Conservation (phyloP, 1,139 yeast genomes). For the Yamadazyma dendronema region DNA sequence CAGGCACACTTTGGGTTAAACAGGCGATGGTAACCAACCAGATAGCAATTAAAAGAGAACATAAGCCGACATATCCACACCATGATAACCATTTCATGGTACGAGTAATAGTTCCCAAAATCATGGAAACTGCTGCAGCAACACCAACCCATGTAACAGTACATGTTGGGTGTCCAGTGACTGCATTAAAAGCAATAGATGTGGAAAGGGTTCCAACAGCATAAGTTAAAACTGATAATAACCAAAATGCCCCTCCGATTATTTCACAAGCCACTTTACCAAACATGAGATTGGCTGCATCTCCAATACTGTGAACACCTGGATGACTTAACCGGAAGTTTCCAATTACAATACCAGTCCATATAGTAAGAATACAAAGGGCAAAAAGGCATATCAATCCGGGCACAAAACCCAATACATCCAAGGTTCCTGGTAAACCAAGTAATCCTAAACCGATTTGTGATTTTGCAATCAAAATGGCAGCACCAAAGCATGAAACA, state of each 20-base stretch:
- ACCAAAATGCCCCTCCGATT: conserved; percentile 11
- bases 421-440: conserved; percentile 13
- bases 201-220: conserved; percentile 11
- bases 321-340: conserved; percentile 13
- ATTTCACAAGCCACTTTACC: conserved; percentile 10
- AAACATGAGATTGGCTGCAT: conserved; percentile 11
- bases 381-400: conserved; percentile 11
- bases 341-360: conserved; percentile 14
- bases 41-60: conserved; percentile 9
- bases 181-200: conserved; percentile 11
- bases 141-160: conserved; percentile 10
- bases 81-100: conserved; percentile 14
- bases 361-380: conserved; percentile 11
- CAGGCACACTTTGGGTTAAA: conserved; percentile 11
- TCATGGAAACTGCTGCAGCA: conserved; percentile 9
- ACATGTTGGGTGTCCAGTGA: conserved; percentile 11
- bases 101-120: conserved; percentile 10
- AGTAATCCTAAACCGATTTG: conserved; percentile 14
- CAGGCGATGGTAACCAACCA: conserved; percentile 16
- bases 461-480: conserved; percentile 13
- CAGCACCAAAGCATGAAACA: conserved; percentile 11
- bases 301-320: conserved; percentile 11
- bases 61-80: conserved; percentile 12
- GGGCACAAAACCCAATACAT: conserved; percentile 12
- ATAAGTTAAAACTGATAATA: conserved; percentile 8